Evolutionary conservation across 2,329 filamentous ascomycete species (phyloP).

Genomic region (Diaporthe longicolla): DNA sequence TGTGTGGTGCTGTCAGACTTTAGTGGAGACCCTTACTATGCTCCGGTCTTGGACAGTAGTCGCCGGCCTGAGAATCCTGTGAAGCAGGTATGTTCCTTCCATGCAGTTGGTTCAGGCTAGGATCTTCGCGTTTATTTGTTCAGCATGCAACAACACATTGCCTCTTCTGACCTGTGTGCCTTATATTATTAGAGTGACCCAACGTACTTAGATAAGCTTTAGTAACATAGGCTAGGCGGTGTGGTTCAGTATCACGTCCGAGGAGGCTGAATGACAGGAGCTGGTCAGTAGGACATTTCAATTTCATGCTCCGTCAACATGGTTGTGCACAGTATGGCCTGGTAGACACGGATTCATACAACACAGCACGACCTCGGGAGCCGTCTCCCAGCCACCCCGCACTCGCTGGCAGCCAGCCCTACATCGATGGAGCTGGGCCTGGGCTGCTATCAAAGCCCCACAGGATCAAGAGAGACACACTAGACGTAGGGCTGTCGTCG

Average conservation of each 20-base stretch:
- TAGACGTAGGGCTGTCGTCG: neutral
- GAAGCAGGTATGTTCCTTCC: neutral
- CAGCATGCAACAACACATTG: neutral
- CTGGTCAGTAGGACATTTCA: neutral
- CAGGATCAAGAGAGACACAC: neutral
- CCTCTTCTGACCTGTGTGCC: too few species aligned
- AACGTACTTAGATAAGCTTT: neutral
- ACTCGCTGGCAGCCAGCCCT: neutral
- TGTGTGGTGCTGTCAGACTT: constrained; percentile 17
- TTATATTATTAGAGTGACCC: too few species aligned
- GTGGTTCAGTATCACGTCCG: neutral
- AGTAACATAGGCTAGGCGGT: neutral
- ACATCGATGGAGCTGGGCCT: neutral
- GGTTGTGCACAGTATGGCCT: neutral
- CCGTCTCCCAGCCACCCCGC: constrained; percentile 10
- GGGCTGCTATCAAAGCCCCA: neutral
- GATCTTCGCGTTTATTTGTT: neutral
- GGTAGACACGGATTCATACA: too few species aligned
- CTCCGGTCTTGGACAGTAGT: too few species aligned
- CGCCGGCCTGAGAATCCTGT: neutral
- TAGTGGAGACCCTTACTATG: neutral
- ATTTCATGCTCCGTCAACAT: too few species aligned
- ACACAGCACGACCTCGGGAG: neutral
- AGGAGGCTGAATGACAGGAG: too few species aligned
- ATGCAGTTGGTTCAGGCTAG: neutral